A percentile compares a stretch with the other conserved stretches of the same genome.
Evolutionary conservation across 495 filamentous ascomycete species (phyloP).

Genomic region (Aspergillus ellipticus): DNA sequence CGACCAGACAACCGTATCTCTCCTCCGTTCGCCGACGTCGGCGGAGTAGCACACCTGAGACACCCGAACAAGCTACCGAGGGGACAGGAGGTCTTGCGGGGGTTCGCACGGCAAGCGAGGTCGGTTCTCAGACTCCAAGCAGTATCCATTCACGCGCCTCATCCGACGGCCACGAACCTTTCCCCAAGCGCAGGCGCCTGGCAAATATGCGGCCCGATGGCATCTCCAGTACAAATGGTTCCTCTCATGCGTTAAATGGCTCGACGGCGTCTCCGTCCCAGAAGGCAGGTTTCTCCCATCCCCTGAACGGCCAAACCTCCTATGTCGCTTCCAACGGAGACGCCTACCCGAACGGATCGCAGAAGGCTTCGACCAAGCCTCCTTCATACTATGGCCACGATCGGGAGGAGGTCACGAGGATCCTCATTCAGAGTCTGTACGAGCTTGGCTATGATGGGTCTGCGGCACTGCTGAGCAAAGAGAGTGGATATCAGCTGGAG

Average conservation of each 20-base stretch:
- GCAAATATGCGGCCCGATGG: conserved; percentile 61
- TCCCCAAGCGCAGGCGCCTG: conserved; percentile 60
- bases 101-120: conserved; percentile 27
- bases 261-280: conserved; percentile 32
- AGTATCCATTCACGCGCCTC: conserved; percentile 20
- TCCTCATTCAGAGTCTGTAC: conserved; percentile 83
- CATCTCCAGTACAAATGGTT: conserved; percentile 44
- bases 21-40: conserved; percentile 28
- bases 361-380: conserved; percentile 30
- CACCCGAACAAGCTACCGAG: conserved; percentile 12
- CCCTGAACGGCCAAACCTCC: conserved; percentile 50
- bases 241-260: conserved; percentile 48
- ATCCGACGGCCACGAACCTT: conserved; percentile 41
- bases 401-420: conserved; percentile 87
- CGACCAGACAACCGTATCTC: conserved; percentile 5
- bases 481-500: conserved; percentile 89
- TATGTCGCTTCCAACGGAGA: conserved; percentile 36
- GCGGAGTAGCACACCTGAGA: conserved; percentile 27
- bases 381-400: conserved; percentile 73
- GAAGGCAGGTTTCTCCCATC: conserved; percentile 36
- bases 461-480: conserved; percentile 66
- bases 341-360: conserved; percentile 45
- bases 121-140: conserved; percentile 22
- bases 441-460: conserved; percentile 83
- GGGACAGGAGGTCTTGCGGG: conserved; percentile 19